phyloP scores from a whole-genome alignment of 768 basidiomycete genomes.

The Boletellus sp. region DNA sequence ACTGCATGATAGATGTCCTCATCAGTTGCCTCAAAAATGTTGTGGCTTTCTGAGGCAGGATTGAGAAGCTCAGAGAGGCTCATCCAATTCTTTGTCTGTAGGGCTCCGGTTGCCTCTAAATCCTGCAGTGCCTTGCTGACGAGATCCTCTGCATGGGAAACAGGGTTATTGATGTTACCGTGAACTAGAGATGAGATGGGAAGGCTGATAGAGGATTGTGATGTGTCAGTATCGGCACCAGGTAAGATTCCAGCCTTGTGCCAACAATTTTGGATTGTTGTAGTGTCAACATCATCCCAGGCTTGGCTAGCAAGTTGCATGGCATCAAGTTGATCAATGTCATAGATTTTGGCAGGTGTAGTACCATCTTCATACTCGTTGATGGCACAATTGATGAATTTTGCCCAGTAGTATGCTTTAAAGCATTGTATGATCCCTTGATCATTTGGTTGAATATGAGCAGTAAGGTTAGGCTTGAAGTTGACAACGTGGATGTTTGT shows the following conservation, averaged over 20 bases:
- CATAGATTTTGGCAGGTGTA: background rate
- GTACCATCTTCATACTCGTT: background rate
- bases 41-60: conserved; percentile 3
- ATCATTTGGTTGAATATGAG: background rate
- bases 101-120: background rate
- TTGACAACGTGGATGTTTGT: background rate
- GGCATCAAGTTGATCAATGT: background rate
- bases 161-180: no score
- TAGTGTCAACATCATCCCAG: background rate
- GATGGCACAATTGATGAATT: background rate
- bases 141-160: no score
- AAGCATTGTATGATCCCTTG: background rate
- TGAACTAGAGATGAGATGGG: no score
- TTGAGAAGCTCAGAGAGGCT: background rate
- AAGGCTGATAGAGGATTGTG: no score
- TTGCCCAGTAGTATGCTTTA: background rate
- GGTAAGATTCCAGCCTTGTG: background rate
- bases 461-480: background rate
- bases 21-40: background rate
- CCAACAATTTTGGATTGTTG: background rate
- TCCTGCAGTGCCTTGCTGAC: background rate
- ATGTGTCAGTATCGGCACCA: no score
- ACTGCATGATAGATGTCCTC: background rate
- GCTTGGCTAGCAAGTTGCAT: background rate
- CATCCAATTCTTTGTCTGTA: background rate